Conservation (phyloP, 257 asterid species). For the Solanum infundibuliforme region DNA sequence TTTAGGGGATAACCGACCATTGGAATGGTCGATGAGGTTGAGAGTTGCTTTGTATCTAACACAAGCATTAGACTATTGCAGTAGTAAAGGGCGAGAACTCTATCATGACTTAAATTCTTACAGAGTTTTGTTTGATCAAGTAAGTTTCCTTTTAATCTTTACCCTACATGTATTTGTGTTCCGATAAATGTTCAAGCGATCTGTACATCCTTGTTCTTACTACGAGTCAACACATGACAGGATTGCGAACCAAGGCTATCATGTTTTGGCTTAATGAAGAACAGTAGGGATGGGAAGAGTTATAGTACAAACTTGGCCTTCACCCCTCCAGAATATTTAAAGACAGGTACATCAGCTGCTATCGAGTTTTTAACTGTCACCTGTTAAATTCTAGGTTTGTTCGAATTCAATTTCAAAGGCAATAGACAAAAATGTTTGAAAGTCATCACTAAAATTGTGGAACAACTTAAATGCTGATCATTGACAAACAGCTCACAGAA, state of each 20-base stretch:
- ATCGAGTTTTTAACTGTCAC: not conserved
- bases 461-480: not conserved
- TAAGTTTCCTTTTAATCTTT: not conserved
- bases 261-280: slow-evolving; percentile 45
- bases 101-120: slow-evolving; percentile 46
- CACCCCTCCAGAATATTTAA: slow-evolving; percentile 39
- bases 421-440: not conserved
- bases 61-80: slow-evolving; percentile 48
- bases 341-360: slow-evolving; percentile 19
- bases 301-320: slow-evolving; percentile 40
- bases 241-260: slow-evolving; percentile 39
- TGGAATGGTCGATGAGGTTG: slow-evolving; percentile 46
- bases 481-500: not conserved
- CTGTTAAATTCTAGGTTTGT: not conserved
- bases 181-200: not conserved
- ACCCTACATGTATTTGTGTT: not conserved
- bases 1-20: slow-evolving; percentile 33
- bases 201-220: not conserved
- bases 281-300: slow-evolving; percentile 42
- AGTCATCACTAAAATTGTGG: not conserved
- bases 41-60: slow-evolving; percentile 36
- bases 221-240: slow-evolving; percentile 7
- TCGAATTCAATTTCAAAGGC: not conserved
- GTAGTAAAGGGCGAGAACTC: slow-evolving; percentile 33
- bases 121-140: slow-evolving; percentile 40